phyloP scores from a whole-genome alignment of 805 yeast genomes.

The Candida glaebosa region DNA sequence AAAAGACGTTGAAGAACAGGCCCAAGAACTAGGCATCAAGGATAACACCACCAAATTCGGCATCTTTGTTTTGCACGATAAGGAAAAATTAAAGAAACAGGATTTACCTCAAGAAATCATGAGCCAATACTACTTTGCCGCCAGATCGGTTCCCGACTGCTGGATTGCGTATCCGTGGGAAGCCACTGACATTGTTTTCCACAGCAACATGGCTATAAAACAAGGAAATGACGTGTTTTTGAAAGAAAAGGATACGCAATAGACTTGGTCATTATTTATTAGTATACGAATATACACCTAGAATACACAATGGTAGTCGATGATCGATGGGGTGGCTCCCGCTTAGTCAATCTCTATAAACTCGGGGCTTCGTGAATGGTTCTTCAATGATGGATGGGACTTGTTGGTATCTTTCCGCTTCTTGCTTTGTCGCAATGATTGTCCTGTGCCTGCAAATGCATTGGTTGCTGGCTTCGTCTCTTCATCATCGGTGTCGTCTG shows the following conservation, averaged over 20 bases:
- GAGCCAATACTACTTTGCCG: slow-evolving; percentile 64
- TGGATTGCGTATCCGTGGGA: slow-evolving; percentile 94
- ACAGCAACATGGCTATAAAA: slow-evolving; percentile 64
- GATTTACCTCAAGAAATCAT: slow-evolving; percentile 63
- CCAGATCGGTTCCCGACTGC: slow-evolving; percentile 69
- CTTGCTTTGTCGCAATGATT: slow-evolving; percentile 64
- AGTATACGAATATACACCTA: neutral
- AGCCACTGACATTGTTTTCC: slow-evolving; percentile 68
- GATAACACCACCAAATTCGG: slow-evolving; percentile 58
- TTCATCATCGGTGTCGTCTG: slow-evolving; percentile 23
- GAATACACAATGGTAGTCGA: neutral
- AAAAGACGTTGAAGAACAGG: slow-evolving; percentile 65
- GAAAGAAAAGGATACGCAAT: neutral
- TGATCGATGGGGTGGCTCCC: too few species aligned
- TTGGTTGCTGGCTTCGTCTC: slow-evolving; percentile 29
- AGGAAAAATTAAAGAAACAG: slow-evolving; percentile 68
- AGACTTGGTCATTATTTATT: neutral
- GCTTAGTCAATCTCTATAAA: slow-evolving; percentile 70
- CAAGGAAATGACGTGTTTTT: slow-evolving; percentile 68
- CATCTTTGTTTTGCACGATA: slow-evolving; percentile 76
- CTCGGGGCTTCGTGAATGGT: slow-evolving; percentile 70
- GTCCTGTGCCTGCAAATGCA: slow-evolving; percentile 66
- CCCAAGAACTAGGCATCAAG: slow-evolving; percentile 47
- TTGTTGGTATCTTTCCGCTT: slow-evolving; percentile 61
- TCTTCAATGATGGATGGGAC: slow-evolving; percentile 52